A percentile compares a stretch with the other conserved stretches of the same genome.
These are phyloP conservation scores for Aspergillus panamensis DNA, from an alignment of 495 filamentous ascomycete genomes.

Conservation along the genomic window DNA sequence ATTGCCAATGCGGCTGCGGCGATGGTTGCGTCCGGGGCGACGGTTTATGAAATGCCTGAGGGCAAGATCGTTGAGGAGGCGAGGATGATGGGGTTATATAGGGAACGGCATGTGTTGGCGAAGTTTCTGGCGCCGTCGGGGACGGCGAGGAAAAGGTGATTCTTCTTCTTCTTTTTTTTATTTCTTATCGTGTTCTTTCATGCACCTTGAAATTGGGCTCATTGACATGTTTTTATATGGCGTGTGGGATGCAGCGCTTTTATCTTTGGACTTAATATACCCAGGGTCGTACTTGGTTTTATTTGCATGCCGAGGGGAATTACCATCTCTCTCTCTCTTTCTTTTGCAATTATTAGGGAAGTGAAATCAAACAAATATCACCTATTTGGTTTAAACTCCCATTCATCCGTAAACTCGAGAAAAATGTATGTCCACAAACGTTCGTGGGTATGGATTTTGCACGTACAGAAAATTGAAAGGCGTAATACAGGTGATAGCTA, in stretches of 20 bases:
- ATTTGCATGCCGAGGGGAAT: too few species aligned
- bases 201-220: neutral
- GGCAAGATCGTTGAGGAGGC: conserved; percentile 45
- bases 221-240: neutral
- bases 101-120: conserved; percentile 41
- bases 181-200: neutral
- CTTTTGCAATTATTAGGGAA: too few species aligned
- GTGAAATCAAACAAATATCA: too few species aligned
- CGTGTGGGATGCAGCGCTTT: neutral
- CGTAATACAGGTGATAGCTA: too few species aligned
- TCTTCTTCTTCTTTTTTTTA: neutral
- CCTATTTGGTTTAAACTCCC: too few species aligned
- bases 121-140: conserved; percentile 36
- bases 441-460: too few species aligned
- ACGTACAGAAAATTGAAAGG: too few species aligned
- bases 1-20: conserved; percentile 19
- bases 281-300: neutral
- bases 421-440: too few species aligned
- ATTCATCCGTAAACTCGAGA: too few species aligned
- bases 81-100: conserved; percentile 43
- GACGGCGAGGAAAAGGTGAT: conserved; percentile 32
- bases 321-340: too few species aligned
- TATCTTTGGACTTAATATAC: neutral
- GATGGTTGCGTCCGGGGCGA: conserved; percentile 11
- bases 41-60: conserved; percentile 27